phyloP scores from a whole-genome alignment of 1,284 basidiomycete species.

The Cronartium quercuum region DNA sequence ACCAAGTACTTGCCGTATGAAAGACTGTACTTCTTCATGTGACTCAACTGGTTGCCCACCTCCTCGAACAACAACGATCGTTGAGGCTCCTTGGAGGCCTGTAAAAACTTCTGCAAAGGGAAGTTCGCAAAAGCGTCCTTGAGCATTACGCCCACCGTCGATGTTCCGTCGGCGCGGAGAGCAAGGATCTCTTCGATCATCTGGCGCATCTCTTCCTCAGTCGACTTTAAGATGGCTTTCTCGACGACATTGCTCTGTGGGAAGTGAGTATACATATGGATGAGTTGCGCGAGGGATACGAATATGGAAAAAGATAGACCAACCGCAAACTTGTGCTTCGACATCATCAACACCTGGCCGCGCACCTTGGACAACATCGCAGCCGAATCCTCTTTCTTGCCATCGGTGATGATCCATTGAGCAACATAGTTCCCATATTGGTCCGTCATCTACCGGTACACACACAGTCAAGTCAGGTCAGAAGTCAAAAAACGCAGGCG shows the following conservation, averaged over 20 bases:
- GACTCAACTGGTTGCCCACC: constrained; percentile 62
- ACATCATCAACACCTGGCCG: constrained; percentile 65
- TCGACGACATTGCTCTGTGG: constrained; percentile 89
- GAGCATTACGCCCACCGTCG: constrained; percentile 70
- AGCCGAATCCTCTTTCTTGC: constrained; percentile 63
- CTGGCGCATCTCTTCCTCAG: constrained; percentile 59
- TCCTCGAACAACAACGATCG: constrained; percentile 60
- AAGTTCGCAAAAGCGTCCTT: constrained; percentile 76
- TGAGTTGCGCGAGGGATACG: not conserved
- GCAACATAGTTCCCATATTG: constrained; percentile 52
- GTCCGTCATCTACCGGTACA: constrained; percentile 47
- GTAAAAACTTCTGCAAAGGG: constrained; percentile 48
- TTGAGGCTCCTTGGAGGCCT: constrained; percentile 52
- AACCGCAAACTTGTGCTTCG: constrained; percentile 40
- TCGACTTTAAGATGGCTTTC: constrained; percentile 70
- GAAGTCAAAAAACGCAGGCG: not conserved
- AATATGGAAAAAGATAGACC: not conserved
- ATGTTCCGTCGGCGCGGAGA: constrained; percentile 59
- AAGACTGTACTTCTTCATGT: constrained; percentile 59
- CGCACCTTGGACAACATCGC: constrained; percentile 66
- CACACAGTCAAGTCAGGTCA: not conserved
- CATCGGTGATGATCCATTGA: constrained; percentile 87
- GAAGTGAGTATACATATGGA: constrained; percentile 80
- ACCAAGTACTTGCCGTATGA: constrained; percentile 38
- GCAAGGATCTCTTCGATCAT: constrained; percentile 76